Base-by-base conservation (phyloP, 164 flowering plant genomes). In the Magnolia officinalis region DNA sequence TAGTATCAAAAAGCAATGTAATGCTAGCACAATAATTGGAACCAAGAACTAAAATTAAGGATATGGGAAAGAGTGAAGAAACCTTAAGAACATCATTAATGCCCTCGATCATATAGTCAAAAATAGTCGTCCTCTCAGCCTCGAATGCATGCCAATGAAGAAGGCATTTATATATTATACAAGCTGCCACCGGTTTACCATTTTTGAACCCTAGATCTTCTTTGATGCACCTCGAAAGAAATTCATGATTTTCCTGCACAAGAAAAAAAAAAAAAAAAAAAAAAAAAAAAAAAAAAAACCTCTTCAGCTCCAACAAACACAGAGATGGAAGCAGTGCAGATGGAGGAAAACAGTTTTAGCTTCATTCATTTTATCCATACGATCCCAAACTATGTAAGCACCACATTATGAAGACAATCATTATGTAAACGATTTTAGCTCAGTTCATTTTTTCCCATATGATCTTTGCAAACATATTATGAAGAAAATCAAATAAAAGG, bases 161-260 rank as follows among this genome's bases (percentile, higher is more conserved):
- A 74, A 94, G 97, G 79, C 89, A 91, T 74, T 87, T 90, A 77
- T 91, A 94, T 78, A 94, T 90, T 76, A 94, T 85, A 83, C 96
- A 91, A 67, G 98, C 98, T 66, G 98, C 96, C 11, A 91, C 85
- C n/a, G 99, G 98, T 85, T 92, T 94, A 73, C 92, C 91, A 80
- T 87, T 86, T 76, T 82, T 81, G 75, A 94, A 96, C 11, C 97
- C 99, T 84, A 94, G 76, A 79, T 89, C 82, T 74, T 92, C 97
- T 81, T 88, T 91, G 26, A 96, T 91, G 81, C 98, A 94, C 79
- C 85, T 90, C 19, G 86, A 87, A 55, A 96, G 91, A 77, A 94
- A 83, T 72, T 91, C 99, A 80, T 81, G 86, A 79, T 96, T 91
- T 73, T 93, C 98, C 99, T 94, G 90, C 75, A 84, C 20, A 20